Percentiles rank a stretch among this genome's conserved stretches.
Conservation (phyloP, 257 asterid genomes). For the Rehmannia glutinosa region DNA sequence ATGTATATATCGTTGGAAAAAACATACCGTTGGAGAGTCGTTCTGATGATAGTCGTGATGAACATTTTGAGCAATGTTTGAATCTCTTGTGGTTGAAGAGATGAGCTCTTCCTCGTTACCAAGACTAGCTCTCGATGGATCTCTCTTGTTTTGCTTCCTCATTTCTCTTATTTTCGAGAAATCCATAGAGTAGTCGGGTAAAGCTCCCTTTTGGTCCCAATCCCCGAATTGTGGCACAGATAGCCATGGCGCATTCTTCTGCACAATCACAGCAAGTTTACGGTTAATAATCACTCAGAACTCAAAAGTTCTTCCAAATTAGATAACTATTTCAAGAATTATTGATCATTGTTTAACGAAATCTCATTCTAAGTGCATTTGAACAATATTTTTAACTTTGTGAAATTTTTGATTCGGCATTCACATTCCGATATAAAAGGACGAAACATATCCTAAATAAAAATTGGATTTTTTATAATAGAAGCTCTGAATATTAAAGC, state of each 20-base stretch:
- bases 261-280: conserved; percentile 9
- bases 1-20: not conserved
- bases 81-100: conserved; percentile 37
- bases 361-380: not conserved
- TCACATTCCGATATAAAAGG: too few relatives aligned
- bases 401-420: too few relatives aligned
- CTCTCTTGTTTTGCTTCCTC: conserved; percentile 87
- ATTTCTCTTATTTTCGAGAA: conserved; percentile 81
- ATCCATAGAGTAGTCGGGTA: conserved; percentile 89
- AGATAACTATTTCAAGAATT: not conserved
- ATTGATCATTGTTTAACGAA: not conserved
- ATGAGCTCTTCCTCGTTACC: conserved; percentile 86
- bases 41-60: conserved; percentile 41
- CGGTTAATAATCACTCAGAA: not conserved
- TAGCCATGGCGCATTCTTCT: conserved; percentile 69
- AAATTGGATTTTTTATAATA: too few relatives aligned
- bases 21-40: conserved; percentile 65
- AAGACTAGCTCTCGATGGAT: conserved; percentile 77
- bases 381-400: too few relatives aligned
- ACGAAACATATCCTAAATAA: too few relatives aligned
- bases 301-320: not conserved
- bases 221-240: conserved; percentile 96
- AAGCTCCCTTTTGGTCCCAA: conserved; percentile 81
- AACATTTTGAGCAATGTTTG: conserved; percentile 29
- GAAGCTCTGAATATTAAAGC: too few relatives aligned